Base-by-base conservation (phyloP, 2,329 filamentous ascomycete genomes). In the Aspergillaceae sp. region DNA sequence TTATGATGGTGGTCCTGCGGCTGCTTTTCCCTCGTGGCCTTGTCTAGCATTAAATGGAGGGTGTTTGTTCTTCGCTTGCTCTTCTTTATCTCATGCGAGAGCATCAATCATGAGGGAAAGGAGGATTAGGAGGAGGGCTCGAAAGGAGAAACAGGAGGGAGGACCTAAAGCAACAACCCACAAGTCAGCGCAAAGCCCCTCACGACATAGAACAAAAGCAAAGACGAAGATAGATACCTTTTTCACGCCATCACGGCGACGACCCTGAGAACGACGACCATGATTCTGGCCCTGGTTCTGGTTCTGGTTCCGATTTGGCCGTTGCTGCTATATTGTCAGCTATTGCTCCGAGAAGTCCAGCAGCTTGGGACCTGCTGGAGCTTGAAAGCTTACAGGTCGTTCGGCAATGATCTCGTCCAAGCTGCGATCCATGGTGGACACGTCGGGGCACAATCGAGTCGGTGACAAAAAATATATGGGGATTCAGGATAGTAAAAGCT, bases 241-340 rank as follows among this genome's bases (percentile, higher is more conserved):
- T 89, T 84, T 90, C 66, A 91, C 79, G 71, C 87, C 87, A 72
- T 92, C 87, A 71, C 86, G 84, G 62, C 86, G 84, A 58, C 68
- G 65, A 54, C 72, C 67, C 56, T 72, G 69, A 54, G 66, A 56
- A 51, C 63, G 59, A 53, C 66, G 65, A 53, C 65, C 58, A 47
- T 65, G 62, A 48, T 54, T 57, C 40, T 61, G 57, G 48, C 53
- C 57, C 37, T 61, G 57, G 19, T 38, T 38, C 36, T 38, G 36
- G 36, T 19, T 7, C 40, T 38, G 36, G 30, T 6, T 41, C 19
- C 19, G 19, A 19, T 19, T 19, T 19, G 19, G 19, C 19, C 19
- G 19, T 40, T 56, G 56, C 40, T 53, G 56, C 54, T 58, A 30
- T 2, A 29, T 38, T 42, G 50, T 63, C 40, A 61, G 51, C 19